These are phyloP conservation scores for Capsaspora owczarzaki DNA, from an alignment of 78 protist species.

Conservation along the genomic window DNA sequence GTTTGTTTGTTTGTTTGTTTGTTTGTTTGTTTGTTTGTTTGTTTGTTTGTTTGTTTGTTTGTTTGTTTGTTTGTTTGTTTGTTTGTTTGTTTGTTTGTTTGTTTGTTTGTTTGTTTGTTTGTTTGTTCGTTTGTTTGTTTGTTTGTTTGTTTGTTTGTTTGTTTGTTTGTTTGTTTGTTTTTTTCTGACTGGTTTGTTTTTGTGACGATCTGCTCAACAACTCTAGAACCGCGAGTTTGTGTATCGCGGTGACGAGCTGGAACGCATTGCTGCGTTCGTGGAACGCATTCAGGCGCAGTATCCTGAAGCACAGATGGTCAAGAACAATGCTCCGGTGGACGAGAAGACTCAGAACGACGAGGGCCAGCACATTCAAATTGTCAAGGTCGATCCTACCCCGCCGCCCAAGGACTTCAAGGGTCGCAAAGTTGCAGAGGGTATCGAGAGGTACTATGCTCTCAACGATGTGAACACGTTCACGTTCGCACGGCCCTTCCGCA, in stretches of 20 bases:
- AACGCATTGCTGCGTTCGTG: slow-evolving; percentile 45
- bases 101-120: no score
- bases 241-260: slow-evolving; percentile 52
- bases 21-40: no score
- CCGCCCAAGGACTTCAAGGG: not conserved
- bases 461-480: slow-evolving; percentile 42
- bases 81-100: no score
- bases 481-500: slow-evolving; percentile 47
- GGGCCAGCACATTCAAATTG: not conserved
- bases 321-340: not conserved
- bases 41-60: no score
- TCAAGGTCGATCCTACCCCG: not conserved
- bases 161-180: not conserved
- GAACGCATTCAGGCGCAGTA: slow-evolving; percentile 28
- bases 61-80: no score
- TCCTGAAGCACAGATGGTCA: not conserved
- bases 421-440: slow-evolving; percentile 16
- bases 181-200: not conserved
- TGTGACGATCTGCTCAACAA: not conserved
- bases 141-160: not conserved
- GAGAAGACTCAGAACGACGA: not conserved
- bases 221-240: slow-evolving; percentile 50
- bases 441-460: slow-evolving; percentile 32
- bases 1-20: no score
- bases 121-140: no score